A percentile compares a stretch with the other conserved stretches of the same genome.
These are phyloP conservation scores for Erysimum cheiri DNA, from an alignment of 441 rosid species.

Conservation along the genomic window DNA sequence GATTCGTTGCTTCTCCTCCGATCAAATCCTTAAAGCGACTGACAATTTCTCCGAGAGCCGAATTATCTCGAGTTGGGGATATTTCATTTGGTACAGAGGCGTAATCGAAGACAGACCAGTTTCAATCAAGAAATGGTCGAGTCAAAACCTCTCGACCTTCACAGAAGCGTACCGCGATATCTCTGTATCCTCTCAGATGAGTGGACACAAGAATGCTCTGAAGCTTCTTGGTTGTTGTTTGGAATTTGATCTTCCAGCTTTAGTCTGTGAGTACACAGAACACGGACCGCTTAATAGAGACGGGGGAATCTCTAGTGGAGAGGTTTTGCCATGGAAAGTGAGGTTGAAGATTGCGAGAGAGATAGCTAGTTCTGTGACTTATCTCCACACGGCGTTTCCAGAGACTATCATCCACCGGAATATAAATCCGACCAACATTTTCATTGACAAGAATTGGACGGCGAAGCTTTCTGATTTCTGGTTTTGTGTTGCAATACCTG, in stretches of 20 bases:
- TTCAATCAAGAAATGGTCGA: constrained; percentile 17
- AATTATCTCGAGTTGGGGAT: constrained; percentile 35
- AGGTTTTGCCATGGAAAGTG: constrained; percentile 34
- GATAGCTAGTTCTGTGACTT: constrained; percentile 43
- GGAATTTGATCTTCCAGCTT: constrained; percentile 42
- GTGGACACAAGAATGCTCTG: constrained; percentile 45
- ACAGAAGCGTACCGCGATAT: constrained; percentile 42
- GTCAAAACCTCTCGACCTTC: constrained; percentile 30
- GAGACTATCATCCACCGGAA: constrained; percentile 48
- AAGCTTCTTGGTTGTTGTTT: constrained; percentile 55
- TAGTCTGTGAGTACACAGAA: constrained; percentile 45
- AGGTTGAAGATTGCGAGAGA: constrained; percentile 36
- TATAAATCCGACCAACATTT: constrained; percentile 33
- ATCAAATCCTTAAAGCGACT: constrained; percentile 45
- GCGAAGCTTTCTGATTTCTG: constrained; percentile 51
- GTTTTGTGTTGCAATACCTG: constrained; percentile 41
- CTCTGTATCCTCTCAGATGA: constrained; percentile 47
- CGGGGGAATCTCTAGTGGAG: constrained; percentile 21
- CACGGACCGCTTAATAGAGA: constrained; percentile 38
- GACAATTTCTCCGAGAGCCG: constrained; percentile 39
- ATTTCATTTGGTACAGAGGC: constrained; percentile 42
- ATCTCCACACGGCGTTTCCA: constrained; percentile 51
- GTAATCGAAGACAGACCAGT: constrained; percentile 36
- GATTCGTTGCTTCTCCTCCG: constrained; percentile 44
- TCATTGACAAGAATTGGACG: constrained; percentile 42